Evolutionary conservation across 78 protist genomes (phyloP).

Genomic region (Dictyostelium firmibasis): DNA sequence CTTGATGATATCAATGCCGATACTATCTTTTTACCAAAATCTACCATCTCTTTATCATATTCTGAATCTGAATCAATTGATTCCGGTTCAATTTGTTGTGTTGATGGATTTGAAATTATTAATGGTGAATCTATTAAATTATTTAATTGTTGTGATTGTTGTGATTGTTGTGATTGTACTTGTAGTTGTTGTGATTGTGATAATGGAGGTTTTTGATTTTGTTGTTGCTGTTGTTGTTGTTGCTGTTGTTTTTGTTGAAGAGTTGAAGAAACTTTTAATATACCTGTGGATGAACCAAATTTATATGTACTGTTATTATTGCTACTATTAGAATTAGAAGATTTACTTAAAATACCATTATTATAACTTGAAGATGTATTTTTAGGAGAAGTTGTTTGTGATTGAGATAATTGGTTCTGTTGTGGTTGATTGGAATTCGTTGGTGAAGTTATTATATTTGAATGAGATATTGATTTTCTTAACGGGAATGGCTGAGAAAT

Average conservation of each 20-base stretch:
- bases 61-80: background rate
- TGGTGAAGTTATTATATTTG: constrained; percentile 3
- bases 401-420: background rate
- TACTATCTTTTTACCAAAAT: constrained; percentile 68
- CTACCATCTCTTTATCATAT: constrained; percentile 45
- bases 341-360: constrained; percentile 5
- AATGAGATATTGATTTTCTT: constrained; percentile 66
- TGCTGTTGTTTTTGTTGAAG: constrained; percentile 14
- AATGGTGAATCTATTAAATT: background rate
- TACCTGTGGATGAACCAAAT: background rate
- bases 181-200: background rate
- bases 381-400: background rate
- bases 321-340: background rate
- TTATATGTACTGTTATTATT: constrained; percentile 13
- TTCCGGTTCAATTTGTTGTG: background rate
- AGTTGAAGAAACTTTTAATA: constrained; percentile 26
- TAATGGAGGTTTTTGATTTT: background rate
- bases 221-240: background rate
- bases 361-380: background rate
- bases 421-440: background rate
- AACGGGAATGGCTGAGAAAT: constrained; percentile 49
- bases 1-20: constrained; percentile 67
- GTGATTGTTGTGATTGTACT: background rate
- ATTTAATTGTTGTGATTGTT: background rate
- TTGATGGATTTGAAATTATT: background rate